Evolutionary conservation across 257 asterid genomes (phyloP).

Genomic region (Parsonsia alboflavescens): DNA sequence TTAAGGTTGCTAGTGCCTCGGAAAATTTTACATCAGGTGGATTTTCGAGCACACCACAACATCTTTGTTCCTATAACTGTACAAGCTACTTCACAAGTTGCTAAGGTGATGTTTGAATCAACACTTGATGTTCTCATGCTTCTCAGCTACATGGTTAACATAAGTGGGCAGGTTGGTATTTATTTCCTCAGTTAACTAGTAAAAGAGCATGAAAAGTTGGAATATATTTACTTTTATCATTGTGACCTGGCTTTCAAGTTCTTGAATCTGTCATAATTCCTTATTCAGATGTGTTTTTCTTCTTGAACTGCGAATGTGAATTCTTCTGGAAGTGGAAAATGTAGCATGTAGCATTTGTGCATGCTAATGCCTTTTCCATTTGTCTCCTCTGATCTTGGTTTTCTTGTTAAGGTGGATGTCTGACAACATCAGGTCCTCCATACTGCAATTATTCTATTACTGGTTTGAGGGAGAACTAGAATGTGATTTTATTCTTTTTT

Average conservation of each 20-base stretch:
- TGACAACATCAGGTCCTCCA: background rate
- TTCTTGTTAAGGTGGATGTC: background rate
- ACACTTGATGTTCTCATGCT: slow-evolving; percentile 74
- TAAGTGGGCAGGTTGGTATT: slow-evolving; percentile 84
- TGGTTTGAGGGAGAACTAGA: background rate
- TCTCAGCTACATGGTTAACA: slow-evolving; percentile 74
- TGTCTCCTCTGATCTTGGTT: background rate
- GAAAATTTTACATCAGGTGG: slow-evolving; percentile 46
- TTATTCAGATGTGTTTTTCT: background rate
- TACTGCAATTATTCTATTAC: background rate
- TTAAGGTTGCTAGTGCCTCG: slow-evolving; percentile 74
- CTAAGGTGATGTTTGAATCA: slow-evolving; percentile 86
- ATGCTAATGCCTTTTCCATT: background rate
- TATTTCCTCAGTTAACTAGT: slow-evolving; percentile 10
- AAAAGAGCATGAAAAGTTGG: background rate
- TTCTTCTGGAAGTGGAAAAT: background rate
- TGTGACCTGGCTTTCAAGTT: background rate
- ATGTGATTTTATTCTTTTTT: background rate
- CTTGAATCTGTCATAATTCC: background rate
- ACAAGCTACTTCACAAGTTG: slow-evolving; percentile 83
- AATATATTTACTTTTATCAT: background rate
- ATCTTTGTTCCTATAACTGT: slow-evolving; percentile 52
- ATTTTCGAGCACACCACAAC: slow-evolving; percentile 36
- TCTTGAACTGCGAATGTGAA: slow-evolving; percentile 1
- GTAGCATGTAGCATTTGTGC: background rate